Evolutionary conservation across 176 grass and related monocot genomes (phyloP).

Genomic region (Aechmea fasciata): DNA sequence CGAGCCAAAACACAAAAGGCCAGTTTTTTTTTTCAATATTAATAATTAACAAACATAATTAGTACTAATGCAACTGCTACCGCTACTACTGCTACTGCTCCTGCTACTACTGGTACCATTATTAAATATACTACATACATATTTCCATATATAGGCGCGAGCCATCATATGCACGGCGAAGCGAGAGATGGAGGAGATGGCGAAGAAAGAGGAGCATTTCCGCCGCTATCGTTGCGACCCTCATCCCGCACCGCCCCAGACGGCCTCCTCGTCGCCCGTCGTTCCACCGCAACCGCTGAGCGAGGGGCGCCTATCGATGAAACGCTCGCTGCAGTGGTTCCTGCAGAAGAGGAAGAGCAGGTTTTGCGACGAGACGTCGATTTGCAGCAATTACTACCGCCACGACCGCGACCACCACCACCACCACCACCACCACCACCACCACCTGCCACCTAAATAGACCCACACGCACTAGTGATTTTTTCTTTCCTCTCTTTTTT

Average conservation of each 20-base stretch:
- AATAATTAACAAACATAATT: no score
- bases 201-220: conserved; percentile 1
- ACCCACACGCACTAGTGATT: no score
- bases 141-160: not conserved
- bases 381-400: no score
- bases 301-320: not conserved
- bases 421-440: no score
- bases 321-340: not conserved
- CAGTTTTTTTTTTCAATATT: no score
- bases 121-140: not conserved
- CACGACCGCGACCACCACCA: no score
- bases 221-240: not conserved
- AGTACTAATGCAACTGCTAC: no score
- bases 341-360: conserved; percentile 2
- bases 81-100: not conserved
- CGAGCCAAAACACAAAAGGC: no score
- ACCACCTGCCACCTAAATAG: no score
- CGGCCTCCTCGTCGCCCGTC: not conserved
- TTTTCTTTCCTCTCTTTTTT: no score
- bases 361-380: no score
- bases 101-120: no score
- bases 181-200: conserved; percentile 6
- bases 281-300: not conserved
- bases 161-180: conserved; percentile 15
- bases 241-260: not conserved